Evolutionary conservation across 75 land plant species (phyloP).

Genomic region (Pinus albicaulis): DNA sequence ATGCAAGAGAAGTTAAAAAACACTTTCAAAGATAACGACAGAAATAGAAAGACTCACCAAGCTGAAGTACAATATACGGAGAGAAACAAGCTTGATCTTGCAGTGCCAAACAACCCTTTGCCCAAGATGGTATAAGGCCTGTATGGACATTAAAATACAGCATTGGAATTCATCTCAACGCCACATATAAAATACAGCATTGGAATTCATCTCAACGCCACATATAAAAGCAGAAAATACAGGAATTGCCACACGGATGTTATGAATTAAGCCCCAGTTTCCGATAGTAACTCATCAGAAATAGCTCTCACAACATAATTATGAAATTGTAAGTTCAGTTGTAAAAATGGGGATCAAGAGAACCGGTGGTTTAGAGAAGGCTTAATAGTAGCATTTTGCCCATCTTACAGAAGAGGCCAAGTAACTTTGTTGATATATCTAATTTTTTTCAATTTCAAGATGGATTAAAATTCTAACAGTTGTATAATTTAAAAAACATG

Average conservation of each 20-base stretch:
- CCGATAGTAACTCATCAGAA: neutral
- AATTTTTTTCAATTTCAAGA: neutral
- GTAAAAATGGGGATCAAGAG: neutral
- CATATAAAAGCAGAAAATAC: neutral
- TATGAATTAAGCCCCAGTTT: neutral
- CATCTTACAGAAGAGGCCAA: neutral
- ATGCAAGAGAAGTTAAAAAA: neutral
- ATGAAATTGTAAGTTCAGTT: neutral
- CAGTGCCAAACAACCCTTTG: conserved; percentile 69
- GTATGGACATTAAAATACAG: conserved; percentile 14
- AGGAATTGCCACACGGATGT: neutral
- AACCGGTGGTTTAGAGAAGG: neutral
- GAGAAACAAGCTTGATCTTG: conserved; percentile 92
- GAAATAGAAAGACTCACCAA: conserved; percentile 48
- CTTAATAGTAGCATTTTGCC: neutral
- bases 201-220: neutral
- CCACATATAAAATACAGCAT: neutral
- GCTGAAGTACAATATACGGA: conserved; percentile 85
- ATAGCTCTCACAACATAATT: neutral
- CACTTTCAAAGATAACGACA: neutral
- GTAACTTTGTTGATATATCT: neutral
- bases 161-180: neutral
- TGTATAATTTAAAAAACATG: neutral
- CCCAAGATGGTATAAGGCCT: conserved; percentile 72
- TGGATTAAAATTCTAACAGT: neutral